These are phyloP conservation scores for Flaveria robusta DNA, from an alignment of 129 eudicot species.

Conservation along the genomic window DNA sequence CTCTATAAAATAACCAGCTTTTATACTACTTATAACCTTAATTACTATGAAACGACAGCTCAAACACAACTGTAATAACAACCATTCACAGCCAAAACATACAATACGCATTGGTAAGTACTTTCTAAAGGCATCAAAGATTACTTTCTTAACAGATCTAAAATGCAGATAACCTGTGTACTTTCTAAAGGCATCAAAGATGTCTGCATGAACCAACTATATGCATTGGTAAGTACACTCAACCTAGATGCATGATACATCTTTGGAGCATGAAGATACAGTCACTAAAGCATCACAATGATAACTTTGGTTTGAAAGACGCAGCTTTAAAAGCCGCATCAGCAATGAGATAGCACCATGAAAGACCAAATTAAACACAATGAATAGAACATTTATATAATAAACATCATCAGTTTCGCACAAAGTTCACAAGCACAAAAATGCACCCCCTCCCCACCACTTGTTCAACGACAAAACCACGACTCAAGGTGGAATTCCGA, in stretches of 20 bases:
- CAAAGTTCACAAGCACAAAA: constrained; percentile 27
- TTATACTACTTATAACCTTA: too few species aligned
- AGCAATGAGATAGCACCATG: not conserved
- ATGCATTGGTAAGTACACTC: not conserved
- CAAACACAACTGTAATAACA: too few species aligned
- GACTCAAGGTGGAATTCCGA: not conserved
- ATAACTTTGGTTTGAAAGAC: not conserved
- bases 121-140: too few species aligned
- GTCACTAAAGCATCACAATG: not conserved
- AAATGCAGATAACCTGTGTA: too few species aligned
- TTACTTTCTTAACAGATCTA: too few species aligned
- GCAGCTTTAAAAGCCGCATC: not conserved
- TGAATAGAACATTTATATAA: constrained; percentile 29
- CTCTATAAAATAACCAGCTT: too few species aligned
- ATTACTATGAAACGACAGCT: too few species aligned
- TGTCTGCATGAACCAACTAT: too few species aligned
- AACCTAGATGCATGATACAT: not conserved
- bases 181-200: too few species aligned
- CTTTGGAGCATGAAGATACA: not conserved
- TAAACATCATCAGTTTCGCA: constrained; percentile 27
- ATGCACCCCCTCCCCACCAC: constrained; percentile 24
- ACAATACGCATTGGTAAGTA: too few species aligned
- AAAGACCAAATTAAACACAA: constrained; percentile 9
- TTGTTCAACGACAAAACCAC: constrained; percentile 9
- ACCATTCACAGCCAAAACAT: too few species aligned